A percentile compares a stretch with the other conserved stretches of the same genome.
phyloP scores from a whole-genome alignment of 75 land plant genomes.

The Adiantum capillusveneris region DNA sequence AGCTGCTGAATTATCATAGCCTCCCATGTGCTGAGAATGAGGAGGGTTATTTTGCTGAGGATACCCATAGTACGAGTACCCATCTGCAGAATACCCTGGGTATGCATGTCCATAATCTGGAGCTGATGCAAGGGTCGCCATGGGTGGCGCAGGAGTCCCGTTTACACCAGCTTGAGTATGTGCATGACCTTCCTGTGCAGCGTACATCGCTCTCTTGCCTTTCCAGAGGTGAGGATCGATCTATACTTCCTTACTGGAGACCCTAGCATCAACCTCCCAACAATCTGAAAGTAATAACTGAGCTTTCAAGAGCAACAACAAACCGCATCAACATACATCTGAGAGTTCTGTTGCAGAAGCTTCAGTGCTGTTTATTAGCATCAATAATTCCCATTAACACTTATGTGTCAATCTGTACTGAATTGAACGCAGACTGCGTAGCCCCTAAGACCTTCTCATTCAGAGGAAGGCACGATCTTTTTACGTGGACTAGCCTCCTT shows the following conservation, averaged over 20 bases:
- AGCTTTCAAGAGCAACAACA: no score
- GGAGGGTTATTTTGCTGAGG: slow-evolving; percentile 59
- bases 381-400: no score
- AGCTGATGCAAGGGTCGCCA: slow-evolving; percentile 24
- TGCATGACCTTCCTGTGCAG: slow-evolving; percentile 18
- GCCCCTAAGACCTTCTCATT: no score
- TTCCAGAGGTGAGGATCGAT: slow-evolving; percentile 32
- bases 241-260: neutral
- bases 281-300: no score
- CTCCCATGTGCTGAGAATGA: slow-evolving; percentile 59
- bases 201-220: slow-evolving; percentile 9
- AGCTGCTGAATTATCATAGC: slow-evolving; percentile 66
- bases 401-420: no score
- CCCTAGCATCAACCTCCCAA: no score
- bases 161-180: slow-evolving; percentile 18
- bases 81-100: slow-evolving; percentile 7
- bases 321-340: no score
- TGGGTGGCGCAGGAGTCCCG: slow-evolving; percentile 13
- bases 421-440: no score
- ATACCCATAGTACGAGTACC: slow-evolving; percentile 44
- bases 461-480: no score
- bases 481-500: no score
- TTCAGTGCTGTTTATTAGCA: no score
- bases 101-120: slow-evolving; percentile 42
- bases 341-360: no score